A percentile compares a stretch with the other conserved stretches of the same genome.
Conservation (phyloP, 305 asterid species). For the Solanum hybrid region DNA sequence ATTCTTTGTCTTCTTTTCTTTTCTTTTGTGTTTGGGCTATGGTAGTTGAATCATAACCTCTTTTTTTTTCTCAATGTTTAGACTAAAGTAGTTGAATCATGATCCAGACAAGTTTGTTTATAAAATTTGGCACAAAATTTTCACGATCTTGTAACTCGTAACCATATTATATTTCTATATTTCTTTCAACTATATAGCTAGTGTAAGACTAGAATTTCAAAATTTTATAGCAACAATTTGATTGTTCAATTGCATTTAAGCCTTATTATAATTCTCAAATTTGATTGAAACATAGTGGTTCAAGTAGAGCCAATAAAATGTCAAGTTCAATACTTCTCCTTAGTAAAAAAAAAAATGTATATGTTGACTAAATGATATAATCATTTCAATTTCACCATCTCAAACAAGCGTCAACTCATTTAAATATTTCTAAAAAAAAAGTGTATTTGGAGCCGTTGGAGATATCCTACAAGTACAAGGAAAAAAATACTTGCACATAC, state of each 20-base stretch:
- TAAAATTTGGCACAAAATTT: not conserved
- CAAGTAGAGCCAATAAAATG: not conserved
- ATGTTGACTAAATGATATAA: not conserved
- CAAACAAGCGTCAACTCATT: not conserved
- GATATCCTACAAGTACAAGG: not conserved
- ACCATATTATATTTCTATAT: not conserved
- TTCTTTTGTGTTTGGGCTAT: not conserved
- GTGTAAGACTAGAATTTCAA: not conserved
- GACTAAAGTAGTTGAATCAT: not conserved
- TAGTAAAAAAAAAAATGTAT: not conserved
- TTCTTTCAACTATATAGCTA: not conserved
- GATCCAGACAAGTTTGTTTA: not conserved
- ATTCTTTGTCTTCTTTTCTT: not conserved
- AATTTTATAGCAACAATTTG: not conserved
- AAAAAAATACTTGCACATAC: not conserved
- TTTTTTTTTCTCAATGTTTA: not conserved
- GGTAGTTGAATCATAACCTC: not conserved
- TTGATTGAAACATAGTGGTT: not conserved
- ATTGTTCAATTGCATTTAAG: not conserved
- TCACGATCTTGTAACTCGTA: not conserved
- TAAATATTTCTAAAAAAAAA: too few relatives aligned
- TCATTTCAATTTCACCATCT: not conserved
- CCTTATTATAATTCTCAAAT: not conserved
- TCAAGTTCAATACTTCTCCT: not conserved
- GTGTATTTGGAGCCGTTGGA: not conserved